phyloP scores from a whole-genome alignment of 2,329 filamentous ascomycete species.

The Botrytis elliptica region DNA sequence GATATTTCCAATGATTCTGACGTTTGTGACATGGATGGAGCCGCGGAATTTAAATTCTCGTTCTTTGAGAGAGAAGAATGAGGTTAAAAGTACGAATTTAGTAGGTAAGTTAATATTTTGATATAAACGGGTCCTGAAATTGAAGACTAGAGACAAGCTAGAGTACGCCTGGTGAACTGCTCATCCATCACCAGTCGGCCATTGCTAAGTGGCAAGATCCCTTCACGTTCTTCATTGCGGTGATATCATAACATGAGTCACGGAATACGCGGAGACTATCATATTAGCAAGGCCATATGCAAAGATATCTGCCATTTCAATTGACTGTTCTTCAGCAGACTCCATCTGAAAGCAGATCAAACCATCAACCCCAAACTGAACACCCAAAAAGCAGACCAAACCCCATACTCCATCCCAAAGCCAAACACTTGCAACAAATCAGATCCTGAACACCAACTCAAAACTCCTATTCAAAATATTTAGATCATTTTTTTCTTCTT shows the following conservation, averaged over 20 bases:
- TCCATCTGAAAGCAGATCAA: neutral
- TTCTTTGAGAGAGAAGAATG: neutral
- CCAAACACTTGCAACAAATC: neutral
- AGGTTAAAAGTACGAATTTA: neutral
- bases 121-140: neutral
- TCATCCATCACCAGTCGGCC: neutral
- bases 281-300: neutral
- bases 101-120: neutral
- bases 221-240: neutral
- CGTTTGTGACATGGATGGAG: neutral
- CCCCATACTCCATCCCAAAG: neutral
- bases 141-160: neutral
- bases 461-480: neutral
- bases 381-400: neutral
- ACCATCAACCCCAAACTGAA: neutral
- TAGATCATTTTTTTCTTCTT: too few relatives aligned
- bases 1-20: neutral
- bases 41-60: neutral
- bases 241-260: neutral
- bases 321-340: neutral
- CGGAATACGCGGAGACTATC: neutral
- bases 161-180: fast-evolving
- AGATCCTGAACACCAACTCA: neutral
- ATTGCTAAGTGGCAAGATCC: neutral
- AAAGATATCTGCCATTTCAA: neutral